phyloP scores from a whole-genome alignment of 352 stramenopile genomes.

The Globisporangium perplexum region DNA sequence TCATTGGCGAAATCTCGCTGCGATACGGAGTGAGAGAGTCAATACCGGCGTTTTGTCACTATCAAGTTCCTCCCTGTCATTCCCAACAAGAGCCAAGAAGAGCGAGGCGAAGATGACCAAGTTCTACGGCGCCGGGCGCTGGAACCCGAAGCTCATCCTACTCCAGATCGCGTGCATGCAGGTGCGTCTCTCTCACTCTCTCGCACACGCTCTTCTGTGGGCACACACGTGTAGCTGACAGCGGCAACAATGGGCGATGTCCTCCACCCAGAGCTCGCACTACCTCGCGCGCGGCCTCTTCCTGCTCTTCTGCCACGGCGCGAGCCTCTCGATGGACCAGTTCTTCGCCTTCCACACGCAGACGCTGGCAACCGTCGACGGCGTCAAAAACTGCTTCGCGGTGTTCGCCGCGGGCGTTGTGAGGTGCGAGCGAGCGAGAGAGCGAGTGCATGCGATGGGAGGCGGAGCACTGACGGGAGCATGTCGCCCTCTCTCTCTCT shows the following conservation, averaged over 20 bases:
- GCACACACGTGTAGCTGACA: too few relatives aligned
- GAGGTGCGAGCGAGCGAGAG: slow-evolving; percentile 19
- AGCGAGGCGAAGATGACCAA: slow-evolving; percentile 56
- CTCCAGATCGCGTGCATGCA: slow-evolving; percentile 87
- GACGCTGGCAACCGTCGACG: slow-evolving; percentile 66
- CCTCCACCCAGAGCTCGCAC: slow-evolving; percentile 56
- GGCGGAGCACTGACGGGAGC: too few relatives aligned
- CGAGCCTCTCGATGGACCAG: slow-evolving; percentile 61
- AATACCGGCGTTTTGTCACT: too few relatives aligned
- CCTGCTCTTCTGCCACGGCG: slow-evolving; percentile 71
- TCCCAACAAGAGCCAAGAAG: background rate
- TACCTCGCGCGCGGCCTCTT: slow-evolving; percentile 73
- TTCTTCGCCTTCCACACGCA: slow-evolving; percentile 85
- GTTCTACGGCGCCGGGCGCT: slow-evolving; percentile 76
- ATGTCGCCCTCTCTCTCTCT: too few relatives aligned
- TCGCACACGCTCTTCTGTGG: too few relatives aligned
- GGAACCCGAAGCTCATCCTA: slow-evolving; percentile 85
- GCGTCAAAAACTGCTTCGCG: slow-evolving; percentile 78
- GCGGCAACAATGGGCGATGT: too few relatives aligned
- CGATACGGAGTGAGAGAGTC: background rate
- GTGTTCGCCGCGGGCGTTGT: slow-evolving; percentile 46
- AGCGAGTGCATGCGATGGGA: too few relatives aligned
- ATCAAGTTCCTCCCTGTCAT: background rate
- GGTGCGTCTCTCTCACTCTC: slow-evolving; percentile 34
- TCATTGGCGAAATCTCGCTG: background rate